Base-by-base conservation (phyloP, 1,139 yeast genomes). In the Pneumocystis sp. region DNA sequence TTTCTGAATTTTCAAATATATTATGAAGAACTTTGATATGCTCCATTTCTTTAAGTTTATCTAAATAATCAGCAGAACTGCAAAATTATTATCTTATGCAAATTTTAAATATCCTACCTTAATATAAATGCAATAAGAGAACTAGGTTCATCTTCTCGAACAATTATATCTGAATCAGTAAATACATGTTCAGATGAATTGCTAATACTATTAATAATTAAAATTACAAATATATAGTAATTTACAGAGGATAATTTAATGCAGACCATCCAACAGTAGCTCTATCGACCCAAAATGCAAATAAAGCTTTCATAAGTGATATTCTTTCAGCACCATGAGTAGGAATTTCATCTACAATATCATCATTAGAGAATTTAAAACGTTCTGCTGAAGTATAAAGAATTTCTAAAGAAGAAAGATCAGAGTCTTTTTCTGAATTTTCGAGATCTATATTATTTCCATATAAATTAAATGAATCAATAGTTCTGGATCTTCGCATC, bases 261-360 rank as follows among this genome's bases (percentile, higher is more conserved):
- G 97, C 96, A 70, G 88, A 90, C 98, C 98, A 95, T 31, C 95
- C 81, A 1, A 96, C 87, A 0, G 97, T 93, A 0, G 97, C 88
- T 71, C 98, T 78, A 75, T 95, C 98, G 0, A 97, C 97, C 98
- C 98, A 93, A 75, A 93, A 91, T 71, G 86, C 89, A 0, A 96
- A 84, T 66, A 95, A 78, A 0, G 96, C 85, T 71, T 89, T 89
- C 76, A 95, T 82, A 44, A 95, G 75, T 0, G 96, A 86, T 44
- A 85, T 83, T 70, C 83, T 83, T 72, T 89, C 97, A 1, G 89
- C 72, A 8, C 69, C 68, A 4, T 69, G 71, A 21, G 31, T 42
- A 42, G 61, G 45, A 57, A 61, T 37, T 42, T 25, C 39, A 35
- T 37, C 62, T 34, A 37, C 40, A 4, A 25, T 29, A 34, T 31